Percentiles rank a stretch among this genome's conserved stretches.
phyloP scores from a whole-genome alignment of 2,329 filamentous ascomycete genomes.

The Phialophora verrucosa region DNA sequence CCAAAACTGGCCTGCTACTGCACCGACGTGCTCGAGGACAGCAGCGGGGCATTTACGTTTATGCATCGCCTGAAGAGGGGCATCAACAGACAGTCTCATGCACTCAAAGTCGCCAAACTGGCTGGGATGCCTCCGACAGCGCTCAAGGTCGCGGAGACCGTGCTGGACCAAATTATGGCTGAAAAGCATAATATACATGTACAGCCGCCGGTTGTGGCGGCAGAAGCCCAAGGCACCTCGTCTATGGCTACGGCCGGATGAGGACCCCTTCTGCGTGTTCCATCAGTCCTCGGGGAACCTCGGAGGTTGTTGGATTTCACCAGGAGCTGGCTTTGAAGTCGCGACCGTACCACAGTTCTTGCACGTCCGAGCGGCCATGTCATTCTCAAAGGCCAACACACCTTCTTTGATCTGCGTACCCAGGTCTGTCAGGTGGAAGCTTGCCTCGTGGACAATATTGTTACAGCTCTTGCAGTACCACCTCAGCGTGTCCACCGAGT shows the following conservation, averaged over 20 bases:
- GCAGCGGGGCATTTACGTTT: slow-evolving; percentile 76
- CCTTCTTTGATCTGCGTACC: slow-evolving; percentile 94
- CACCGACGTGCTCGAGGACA: slow-evolving; percentile 82
- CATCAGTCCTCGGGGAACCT: slow-evolving; percentile 42
- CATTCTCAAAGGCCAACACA: slow-evolving; percentile 78
- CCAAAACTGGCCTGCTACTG: slow-evolving; percentile 75
- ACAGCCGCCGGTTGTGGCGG: background rate
- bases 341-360: slow-evolving; percentile 76
- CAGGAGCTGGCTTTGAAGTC: slow-evolving; percentile 54
- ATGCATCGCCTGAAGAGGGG: slow-evolving; percentile 81
- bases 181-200: slow-evolving; percentile 19
- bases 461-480: slow-evolving; percentile 85
- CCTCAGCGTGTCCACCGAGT: slow-evolving; percentile 75
- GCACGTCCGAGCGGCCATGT: slow-evolving; percentile 75
- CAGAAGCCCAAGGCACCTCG: slow-evolving; percentile 5
- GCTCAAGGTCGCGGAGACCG: slow-evolving; percentile 65
- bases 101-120: slow-evolving; percentile 88
- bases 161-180: slow-evolving; percentile 27
- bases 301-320: slow-evolving; percentile 52
- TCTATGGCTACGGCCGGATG: slow-evolving; percentile 19
- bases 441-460: slow-evolving; percentile 79
- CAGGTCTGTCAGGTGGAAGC: slow-evolving; percentile 86
- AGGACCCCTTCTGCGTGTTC: background rate
- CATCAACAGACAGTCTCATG: slow-evolving; percentile 85
- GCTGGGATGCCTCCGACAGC: slow-evolving; percentile 79